These are phyloP conservation scores for Apiospora phragmitis DNA, from an alignment of 2,329 filamentous ascomycete species.

Conservation along the genomic window DNA sequence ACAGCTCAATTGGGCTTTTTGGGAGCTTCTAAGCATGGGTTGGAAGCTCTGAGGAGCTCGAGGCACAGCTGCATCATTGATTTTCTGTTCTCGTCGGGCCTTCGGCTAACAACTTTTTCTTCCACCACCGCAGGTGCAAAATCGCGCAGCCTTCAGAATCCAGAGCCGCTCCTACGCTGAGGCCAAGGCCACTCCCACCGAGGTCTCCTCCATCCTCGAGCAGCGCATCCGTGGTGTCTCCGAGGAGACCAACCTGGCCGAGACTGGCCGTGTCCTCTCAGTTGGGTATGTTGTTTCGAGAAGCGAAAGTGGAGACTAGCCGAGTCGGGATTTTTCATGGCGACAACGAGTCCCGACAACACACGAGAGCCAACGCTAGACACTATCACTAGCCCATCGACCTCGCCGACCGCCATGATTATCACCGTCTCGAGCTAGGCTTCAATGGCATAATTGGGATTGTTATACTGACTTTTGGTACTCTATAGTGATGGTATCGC, in stretches of 20 bases:
- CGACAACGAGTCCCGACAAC: neutral
- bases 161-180: constrained; percentile 88
- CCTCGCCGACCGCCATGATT: constrained; percentile 14
- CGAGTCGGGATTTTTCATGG: constrained; percentile 26
- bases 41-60: neutral
- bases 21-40: constrained; percentile 26
- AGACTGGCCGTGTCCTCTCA: constrained; percentile 98
- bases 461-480: constrained; percentile 25
- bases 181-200: constrained; percentile 92
- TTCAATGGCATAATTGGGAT: constrained; percentile 12
- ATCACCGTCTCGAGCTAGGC: neutral
- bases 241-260: constrained; percentile 93
- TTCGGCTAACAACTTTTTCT: constrained; percentile 31
- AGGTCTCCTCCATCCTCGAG: constrained; percentile 99
- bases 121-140: constrained; percentile 71
- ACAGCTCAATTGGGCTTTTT: constrained; percentile 43
- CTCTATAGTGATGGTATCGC: constrained; percentile 95
- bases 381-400: constrained; percentile 5
- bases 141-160: constrained; percentile 75
- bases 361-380: neutral
- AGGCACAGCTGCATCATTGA: constrained; percentile 20
- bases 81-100: constrained; percentile 10
- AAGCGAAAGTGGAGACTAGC: constrained; percentile 17
- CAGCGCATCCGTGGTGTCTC: constrained; percentile 98
- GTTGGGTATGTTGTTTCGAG: constrained; percentile 77